Evolutionary conservation across 2,329 filamentous ascomycete genomes (phyloP).

Genomic region (Fusarium kyushuense): DNA sequence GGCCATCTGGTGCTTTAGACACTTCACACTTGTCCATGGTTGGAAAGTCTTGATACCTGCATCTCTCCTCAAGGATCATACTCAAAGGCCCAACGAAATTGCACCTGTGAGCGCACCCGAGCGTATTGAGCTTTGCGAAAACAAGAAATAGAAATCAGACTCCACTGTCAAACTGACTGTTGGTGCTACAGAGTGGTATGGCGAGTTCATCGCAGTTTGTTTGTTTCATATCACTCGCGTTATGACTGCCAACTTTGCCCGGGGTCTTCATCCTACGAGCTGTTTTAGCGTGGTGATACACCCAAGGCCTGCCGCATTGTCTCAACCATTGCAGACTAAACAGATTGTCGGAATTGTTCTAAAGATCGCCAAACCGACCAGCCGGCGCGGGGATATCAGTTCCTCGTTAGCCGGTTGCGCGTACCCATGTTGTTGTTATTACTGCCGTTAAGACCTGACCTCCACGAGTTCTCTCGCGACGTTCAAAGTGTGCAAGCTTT

Average conservation of each 20-base stretch:
- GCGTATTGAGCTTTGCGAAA: background rate
- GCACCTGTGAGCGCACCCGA: background rate
- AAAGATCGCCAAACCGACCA: constrained; percentile 41
- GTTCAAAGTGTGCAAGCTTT: constrained; percentile 19
- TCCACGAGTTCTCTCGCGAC: constrained; percentile 32
- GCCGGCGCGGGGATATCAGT: constrained; percentile 39
- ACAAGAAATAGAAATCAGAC: background rate
- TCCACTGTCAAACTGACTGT: background rate
- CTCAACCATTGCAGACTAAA: constrained; percentile 48
- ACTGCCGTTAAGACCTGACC: constrained; percentile 8
- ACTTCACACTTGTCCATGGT: background rate
- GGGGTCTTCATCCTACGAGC: constrained; percentile 31
- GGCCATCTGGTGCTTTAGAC: background rate
- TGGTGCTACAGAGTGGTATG: background rate
- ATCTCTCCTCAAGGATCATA: background rate
- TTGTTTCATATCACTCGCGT: constrained; percentile 20
- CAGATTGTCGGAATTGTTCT: constrained; percentile 46
- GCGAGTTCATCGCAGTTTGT: background rate
- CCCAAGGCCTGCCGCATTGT: constrained; percentile 42
- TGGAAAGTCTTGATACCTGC: background rate
- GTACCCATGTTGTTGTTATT: constrained; percentile 10
- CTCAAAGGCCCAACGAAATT: background rate
- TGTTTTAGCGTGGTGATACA: constrained; percentile 45
- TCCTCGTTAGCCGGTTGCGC: constrained; percentile 32
- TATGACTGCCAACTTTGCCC: constrained; percentile 14